These are phyloP conservation scores for Bipolaris cookei DNA, from an alignment of 2,329 filamentous ascomycete species.

Conservation along the genomic window DNA sequence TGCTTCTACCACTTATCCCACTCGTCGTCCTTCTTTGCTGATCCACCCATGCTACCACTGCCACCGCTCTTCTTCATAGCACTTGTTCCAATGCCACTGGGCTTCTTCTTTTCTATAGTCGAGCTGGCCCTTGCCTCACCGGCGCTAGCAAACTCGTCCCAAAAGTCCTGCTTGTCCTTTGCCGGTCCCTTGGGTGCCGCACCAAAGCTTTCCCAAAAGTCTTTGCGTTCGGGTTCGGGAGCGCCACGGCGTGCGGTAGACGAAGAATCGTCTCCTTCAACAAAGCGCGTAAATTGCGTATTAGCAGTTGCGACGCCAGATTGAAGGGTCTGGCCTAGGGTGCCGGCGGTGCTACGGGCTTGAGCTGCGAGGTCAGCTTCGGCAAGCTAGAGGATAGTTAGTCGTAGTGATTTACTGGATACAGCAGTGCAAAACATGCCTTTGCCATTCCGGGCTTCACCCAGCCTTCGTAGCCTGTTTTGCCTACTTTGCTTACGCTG, in stretches of 20 bases:
- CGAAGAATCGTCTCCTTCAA: slow-evolving; percentile 68
- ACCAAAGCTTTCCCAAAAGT: slow-evolving; percentile 70
- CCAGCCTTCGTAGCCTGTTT: slow-evolving; percentile 87
- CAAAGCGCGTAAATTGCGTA: slow-evolving; percentile 82
- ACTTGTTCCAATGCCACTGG: slow-evolving; percentile 66
- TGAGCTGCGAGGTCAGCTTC: slow-evolving; percentile 66
- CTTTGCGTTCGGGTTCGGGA: slow-evolving; percentile 65
- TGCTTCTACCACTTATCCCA: slow-evolving; percentile 61
- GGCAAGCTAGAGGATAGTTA: slow-evolving; percentile 65
- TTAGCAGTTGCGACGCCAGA: slow-evolving; percentile 74
- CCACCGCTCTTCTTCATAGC: slow-evolving; percentile 63
- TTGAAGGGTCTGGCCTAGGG: slow-evolving; percentile 66
- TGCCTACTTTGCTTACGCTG: slow-evolving; percentile 87
- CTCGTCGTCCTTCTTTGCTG: slow-evolving; percentile 61
- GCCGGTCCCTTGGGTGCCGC: slow-evolving; percentile 61
- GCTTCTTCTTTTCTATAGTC: slow-evolving; percentile 46
- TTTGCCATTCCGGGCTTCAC: slow-evolving; percentile 92
- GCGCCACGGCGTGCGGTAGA: slow-evolving; percentile 22
- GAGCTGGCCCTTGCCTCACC: slow-evolving; percentile 31
- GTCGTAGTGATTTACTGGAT: background rate
- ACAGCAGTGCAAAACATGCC: slow-evolving; percentile 57
- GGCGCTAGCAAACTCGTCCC: slow-evolving; percentile 55
- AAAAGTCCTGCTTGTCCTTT: slow-evolving; percentile 61
- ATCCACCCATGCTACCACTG: slow-evolving; percentile 12
- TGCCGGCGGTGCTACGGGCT: slow-evolving; percentile 64